Base-by-base conservation (phyloP, 495 filamentous ascomycete species). In the Daldinia bambusicola region DNA sequence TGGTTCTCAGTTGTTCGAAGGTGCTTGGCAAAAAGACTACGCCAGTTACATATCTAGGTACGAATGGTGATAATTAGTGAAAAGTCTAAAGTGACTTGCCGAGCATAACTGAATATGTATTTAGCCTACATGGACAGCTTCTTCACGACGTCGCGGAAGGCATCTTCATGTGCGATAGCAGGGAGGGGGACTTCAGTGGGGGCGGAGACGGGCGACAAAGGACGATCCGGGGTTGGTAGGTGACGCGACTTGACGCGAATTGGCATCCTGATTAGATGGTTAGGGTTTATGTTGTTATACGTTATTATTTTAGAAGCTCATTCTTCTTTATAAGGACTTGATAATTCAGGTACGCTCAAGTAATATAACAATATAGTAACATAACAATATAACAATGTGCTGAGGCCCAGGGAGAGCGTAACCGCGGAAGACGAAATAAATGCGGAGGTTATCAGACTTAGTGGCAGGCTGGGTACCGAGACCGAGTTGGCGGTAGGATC, bases 1-100 rank as follows among this genome's bases (percentile, higher is more conserved):
- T 88, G 14, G 87, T 91, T 59, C 91, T 84, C 45, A 96, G 85
- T 75, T 95, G 90, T 62, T 95, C 93, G 74, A 94, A 95, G 30
- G 89, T 92, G 75, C 88, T 86, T 10, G 91, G 88, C 38, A 88
- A 82, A 36, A 87, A 83, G 34, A 96, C 85, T 3, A 88, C 86
- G 32, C 88, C 85, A 51, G 85, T 80, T 43, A 95, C 83, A 77
- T 88, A 93, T 68, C 90, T 77, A 26, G 26, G 26, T 26, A 26
- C 50, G 6, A 43, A 10, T 53, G 22, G 6, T 53, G 22, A 5
- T 31, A 3, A 61, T 70, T 34, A 73, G 68, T 75, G 66, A 58
- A 58, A 22, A 22, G 31, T 50, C 0, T 9, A 14, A 40, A 64
- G 9, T 7, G 1, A 51, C 5, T 57, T 56, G 26, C 2, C 31